Evolutionary conservation across 768 basidiomycete species (phyloP), one percentile per base, ranked within the genome.

Genomic region (Pholiota microspora): DNA sequence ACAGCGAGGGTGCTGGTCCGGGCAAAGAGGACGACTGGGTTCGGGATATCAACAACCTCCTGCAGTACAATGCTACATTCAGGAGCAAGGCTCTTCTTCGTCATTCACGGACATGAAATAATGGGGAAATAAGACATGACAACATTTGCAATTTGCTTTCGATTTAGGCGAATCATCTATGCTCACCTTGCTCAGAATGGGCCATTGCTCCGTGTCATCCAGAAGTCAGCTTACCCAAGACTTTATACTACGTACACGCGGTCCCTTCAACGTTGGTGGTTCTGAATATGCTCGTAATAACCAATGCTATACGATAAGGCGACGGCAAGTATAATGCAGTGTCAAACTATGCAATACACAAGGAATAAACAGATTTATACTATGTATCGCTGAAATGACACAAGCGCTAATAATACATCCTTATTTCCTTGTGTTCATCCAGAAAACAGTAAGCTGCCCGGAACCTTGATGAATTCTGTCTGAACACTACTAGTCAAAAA

Each of bases 11-110:
- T 24, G 89, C 83, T 23, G 81, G 81, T 7, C 88, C 85, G 24
- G 88, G 90, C 9, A 90, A 88, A 64, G 90, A 92, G 62, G 91
- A 93, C 65, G 93, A 94, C 62, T 97, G 94, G 94, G 93, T 95
- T n/a, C 79, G 91, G 52, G 94, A 97, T 65, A 97, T 97, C 70
- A 96, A 96, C 69, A 94, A 93, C 60, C 72, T 97, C 55, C 72
- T 97, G 53, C 93, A 95, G 71, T 97, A 96, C 73, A 97, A 97
- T 61, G 92, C 92, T 25, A 93, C 94, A 0, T 97, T 97, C 71
- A 76, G 91, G 67, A 92, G 90, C 74, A 93, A 93, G 70, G 90
- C 89, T n/a, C 73, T 92, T 56, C 69, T 91, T 58, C 73, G 86
- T 61, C 87, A 92, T 62, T 85, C 82, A 64, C 79, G 88, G 59